Evolutionary conservation across 805 yeast species (phyloP).

Genomic region (Starmera quercuum): DNA sequence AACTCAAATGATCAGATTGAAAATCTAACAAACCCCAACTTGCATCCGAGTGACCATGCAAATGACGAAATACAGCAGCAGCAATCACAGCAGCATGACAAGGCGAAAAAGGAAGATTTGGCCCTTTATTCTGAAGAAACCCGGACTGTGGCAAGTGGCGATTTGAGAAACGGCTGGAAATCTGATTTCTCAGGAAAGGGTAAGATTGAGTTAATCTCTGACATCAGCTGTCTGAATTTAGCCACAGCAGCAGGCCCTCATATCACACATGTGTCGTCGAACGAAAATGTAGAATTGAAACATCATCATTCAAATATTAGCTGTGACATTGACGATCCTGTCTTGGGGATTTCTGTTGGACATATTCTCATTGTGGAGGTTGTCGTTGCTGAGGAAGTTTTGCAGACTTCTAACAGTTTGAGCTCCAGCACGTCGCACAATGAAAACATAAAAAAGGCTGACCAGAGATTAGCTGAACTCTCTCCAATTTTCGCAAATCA

Average conservation of each 20-base stretch:
- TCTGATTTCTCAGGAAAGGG: slow-evolving; percentile 80
- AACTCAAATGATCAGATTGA: slow-evolving; percentile 9
- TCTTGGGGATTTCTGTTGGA: slow-evolving; percentile 64
- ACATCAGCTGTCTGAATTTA: slow-evolving; percentile 51
- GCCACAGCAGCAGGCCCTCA: slow-evolving; percentile 46
- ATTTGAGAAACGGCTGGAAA: slow-evolving; percentile 90
- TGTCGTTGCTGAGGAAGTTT: slow-evolving; percentile 86
- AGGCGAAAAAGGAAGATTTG: slow-evolving; percentile 22
- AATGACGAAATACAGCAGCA: slow-evolving; percentile 22
- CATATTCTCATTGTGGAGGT: slow-evolving; percentile 81
- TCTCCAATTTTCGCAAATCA: slow-evolving; percentile 35
- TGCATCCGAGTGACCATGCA: slow-evolving; percentile 25
- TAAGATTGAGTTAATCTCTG: slow-evolving; percentile 69
- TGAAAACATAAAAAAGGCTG: slow-evolving; percentile 15
- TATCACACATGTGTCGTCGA: slow-evolving; percentile 34
- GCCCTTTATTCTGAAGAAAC: slow-evolving; percentile 62
- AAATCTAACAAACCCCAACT: slow-evolving; percentile 1
- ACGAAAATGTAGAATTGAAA: slow-evolving; percentile 23
- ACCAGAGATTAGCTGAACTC: slow-evolving; percentile 34
- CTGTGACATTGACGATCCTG: slow-evolving; percentile 79
- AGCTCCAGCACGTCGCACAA: slow-evolving; percentile 23
- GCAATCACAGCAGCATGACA: slow-evolving; percentile 20
- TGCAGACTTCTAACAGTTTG: slow-evolving; percentile 33
- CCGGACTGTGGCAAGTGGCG: slow-evolving; percentile 70
- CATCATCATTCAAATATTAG: slow-evolving; percentile 41